Evolutionary conservation across 2,329 filamentous ascomycete genomes (phyloP).

Genomic region (Talaromyces rugulosus): DNA sequence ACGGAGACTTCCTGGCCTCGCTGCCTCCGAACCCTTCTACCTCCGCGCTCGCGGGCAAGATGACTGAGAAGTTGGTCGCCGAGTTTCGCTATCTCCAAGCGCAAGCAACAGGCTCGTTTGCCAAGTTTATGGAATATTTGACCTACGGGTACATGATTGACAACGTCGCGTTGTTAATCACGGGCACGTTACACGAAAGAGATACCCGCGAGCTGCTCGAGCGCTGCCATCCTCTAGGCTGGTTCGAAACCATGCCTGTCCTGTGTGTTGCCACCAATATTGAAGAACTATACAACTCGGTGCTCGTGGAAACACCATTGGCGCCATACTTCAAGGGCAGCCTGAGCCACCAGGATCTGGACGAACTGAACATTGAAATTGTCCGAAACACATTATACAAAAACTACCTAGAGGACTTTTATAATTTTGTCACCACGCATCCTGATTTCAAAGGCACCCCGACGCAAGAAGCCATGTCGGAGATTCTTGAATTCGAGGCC

Average conservation of each 20-base stretch:
- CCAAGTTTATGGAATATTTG: slow-evolving; percentile 95
- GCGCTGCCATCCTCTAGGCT: slow-evolving; percentile 91
- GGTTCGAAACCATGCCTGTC: slow-evolving; percentile 98
- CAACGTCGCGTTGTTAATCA: slow-evolving; percentile 96
- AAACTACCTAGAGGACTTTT: slow-evolving; percentile 98
- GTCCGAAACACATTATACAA: slow-evolving; percentile 98
- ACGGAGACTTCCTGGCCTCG: slow-evolving; percentile 91
- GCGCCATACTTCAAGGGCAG: slow-evolving; percentile 97
- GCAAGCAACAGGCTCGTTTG: slow-evolving; percentile 84
- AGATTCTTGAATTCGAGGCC: slow-evolving; percentile 94
- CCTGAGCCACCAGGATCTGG: slow-evolving; percentile 90
- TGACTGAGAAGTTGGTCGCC: slow-evolving; percentile 95
- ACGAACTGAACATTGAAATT: slow-evolving; percentile 99
- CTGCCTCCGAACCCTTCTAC: slow-evolving; percentile 96
- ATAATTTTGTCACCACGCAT: slow-evolving; percentile 88
- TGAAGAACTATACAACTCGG: slow-evolving; percentile 97
- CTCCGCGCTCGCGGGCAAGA: slow-evolving; percentile 87
- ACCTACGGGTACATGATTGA: slow-evolving; percentile 99
- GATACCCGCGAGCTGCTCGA: slow-evolving; percentile 94
- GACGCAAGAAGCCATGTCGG: slow-evolving; percentile 90
- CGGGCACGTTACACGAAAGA: slow-evolving; percentile 92
- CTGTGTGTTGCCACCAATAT: slow-evolving; percentile 98
- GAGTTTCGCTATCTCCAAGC: slow-evolving; percentile 96
- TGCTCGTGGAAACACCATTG: slow-evolving; percentile 92
- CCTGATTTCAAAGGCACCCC: slow-evolving; percentile 82